These are phyloP conservation scores for Volvariella surrecta DNA, from an alignment of 1,284 basidiomycete species.

Conservation along the genomic window DNA sequence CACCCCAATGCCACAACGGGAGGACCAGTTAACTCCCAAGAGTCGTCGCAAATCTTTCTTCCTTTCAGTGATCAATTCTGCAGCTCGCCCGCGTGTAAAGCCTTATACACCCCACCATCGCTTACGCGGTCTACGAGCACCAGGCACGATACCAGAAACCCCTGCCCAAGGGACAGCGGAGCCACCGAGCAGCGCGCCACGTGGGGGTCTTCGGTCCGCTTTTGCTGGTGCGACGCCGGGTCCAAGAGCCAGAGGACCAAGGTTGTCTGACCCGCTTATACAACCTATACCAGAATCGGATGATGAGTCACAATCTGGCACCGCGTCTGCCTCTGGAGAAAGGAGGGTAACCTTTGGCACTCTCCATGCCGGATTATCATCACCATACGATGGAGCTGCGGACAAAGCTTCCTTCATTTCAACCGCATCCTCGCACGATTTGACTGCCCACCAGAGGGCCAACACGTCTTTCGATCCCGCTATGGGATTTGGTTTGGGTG, in stretches of 20 bases:
- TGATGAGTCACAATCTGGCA: constrained; percentile 18
- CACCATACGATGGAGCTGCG: constrained; percentile 18
- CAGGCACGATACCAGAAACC: no score
- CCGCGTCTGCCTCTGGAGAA: constrained; percentile 10
- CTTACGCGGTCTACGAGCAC: neutral
- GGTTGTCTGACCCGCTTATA: constrained; percentile 52
- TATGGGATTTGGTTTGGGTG: constrained; percentile 53
- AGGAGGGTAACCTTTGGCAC: constrained; percentile 14
- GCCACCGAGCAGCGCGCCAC: constrained; percentile 7
- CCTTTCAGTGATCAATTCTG: constrained; percentile 70
- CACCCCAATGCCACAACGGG: constrained; percentile 13
- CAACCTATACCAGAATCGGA: constrained; percentile 32
- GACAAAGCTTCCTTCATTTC: constrained; percentile 63
- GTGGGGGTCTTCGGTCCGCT: constrained; percentile 31
- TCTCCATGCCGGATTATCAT: constrained; percentile 7
- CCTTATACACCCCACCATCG: constrained; percentile 59
- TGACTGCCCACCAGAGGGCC: constrained; percentile 69
- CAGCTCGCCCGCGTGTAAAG: constrained; percentile 59
- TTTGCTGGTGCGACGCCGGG: constrained; percentile 60
- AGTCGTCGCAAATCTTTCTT: constrained; percentile 68
- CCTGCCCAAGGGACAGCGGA: no score
- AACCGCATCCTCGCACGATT: constrained; percentile 76
- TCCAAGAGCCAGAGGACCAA: constrained; percentile 27
- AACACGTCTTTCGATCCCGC: constrained; percentile 81
- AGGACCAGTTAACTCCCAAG: constrained; percentile 48